Conservation (phyloP, 2,329 filamentous ascomycete species). For the Arthrinium phaeospermum region DNA sequence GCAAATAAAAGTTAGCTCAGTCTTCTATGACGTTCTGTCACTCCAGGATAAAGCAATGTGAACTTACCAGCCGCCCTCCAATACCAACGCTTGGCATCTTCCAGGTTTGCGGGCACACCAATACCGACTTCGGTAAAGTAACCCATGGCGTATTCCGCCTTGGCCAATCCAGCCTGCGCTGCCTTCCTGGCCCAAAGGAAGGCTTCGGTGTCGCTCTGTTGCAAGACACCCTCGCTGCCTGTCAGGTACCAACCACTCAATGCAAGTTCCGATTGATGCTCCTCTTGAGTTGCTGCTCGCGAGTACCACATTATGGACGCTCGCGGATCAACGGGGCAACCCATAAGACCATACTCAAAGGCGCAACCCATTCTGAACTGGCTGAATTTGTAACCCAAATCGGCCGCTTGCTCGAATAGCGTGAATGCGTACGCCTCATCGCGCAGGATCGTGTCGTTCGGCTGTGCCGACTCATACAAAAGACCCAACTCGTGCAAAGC, state of each 20-base stretch:
- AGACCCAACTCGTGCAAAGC: slow-evolving; percentile 87
- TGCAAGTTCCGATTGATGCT: slow-evolving; percentile 89
- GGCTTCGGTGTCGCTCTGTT: slow-evolving; percentile 93
- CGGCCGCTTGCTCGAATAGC: slow-evolving; percentile 83
- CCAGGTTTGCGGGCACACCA: slow-evolving; percentile 81
- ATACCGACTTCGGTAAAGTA: slow-evolving; percentile 98
- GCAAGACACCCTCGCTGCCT: slow-evolving; percentile 82
- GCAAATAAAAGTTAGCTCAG: slow-evolving; percentile 15
- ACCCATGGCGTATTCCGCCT: slow-evolving; percentile 97
- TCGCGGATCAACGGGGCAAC: slow-evolving; percentile 81
- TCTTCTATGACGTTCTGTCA: neutral
- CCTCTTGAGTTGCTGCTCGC: slow-evolving; percentile 86
- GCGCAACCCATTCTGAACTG: slow-evolving; percentile 89
- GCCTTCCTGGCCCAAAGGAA: slow-evolving; percentile 98
- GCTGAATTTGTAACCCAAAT: slow-evolving; percentile 92
- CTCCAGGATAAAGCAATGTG: neutral
- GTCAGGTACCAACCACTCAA: slow-evolving; percentile 95
- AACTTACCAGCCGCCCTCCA: slow-evolving; percentile 92
- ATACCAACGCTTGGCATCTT: slow-evolving; percentile 98
- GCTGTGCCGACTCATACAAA: slow-evolving; percentile 66
- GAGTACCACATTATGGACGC: slow-evolving; percentile 94
- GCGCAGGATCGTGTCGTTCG: slow-evolving; percentile 75
- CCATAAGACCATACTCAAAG: slow-evolving; percentile 87
- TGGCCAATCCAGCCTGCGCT: slow-evolving; percentile 83
- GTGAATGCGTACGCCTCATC: slow-evolving; percentile 83